Evolutionary conservation across 352 stramenopile genomes (phyloP).

Genomic region (Phytophthora rubi): DNA sequence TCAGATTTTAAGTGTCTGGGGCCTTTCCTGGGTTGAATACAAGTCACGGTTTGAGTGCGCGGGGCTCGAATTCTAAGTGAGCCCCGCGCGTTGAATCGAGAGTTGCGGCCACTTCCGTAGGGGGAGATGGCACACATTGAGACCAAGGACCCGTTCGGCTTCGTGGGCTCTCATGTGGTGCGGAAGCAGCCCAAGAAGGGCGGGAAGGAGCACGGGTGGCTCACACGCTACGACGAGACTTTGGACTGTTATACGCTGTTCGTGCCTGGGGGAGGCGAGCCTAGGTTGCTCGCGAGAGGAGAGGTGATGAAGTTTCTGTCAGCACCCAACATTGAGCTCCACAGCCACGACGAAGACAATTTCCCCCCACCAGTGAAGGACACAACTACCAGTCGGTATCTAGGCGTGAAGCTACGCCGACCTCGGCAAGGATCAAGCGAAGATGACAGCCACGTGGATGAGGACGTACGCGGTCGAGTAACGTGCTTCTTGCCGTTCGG

Average conservation of each 20-base stretch:
- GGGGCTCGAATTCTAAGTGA: slow-evolving; percentile 20
- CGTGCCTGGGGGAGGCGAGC: slow-evolving; percentile 45
- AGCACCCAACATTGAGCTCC: slow-evolving; percentile 58
- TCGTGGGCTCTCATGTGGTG: slow-evolving; percentile 69
- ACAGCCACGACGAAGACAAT: slow-evolving; percentile 49
- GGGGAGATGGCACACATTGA: slow-evolving; percentile 43
- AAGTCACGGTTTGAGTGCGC: slow-evolving; percentile 3
- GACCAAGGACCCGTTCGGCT: slow-evolving; percentile 68
- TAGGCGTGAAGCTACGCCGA: slow-evolving; percentile 48
- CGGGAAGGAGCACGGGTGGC: slow-evolving; percentile 58
- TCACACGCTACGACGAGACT: slow-evolving; percentile 71
- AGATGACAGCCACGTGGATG: slow-evolving; percentile 2
- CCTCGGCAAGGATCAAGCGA: slow-evolving; percentile 15
- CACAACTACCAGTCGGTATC: slow-evolving; percentile 53
- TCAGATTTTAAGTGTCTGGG: slow-evolving; percentile 18
- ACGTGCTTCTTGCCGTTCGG: slow-evolving; percentile 70
- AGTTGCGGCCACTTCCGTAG: slow-evolving; percentile 12
- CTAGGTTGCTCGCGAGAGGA: slow-evolving; percentile 43
- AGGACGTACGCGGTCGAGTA: slow-evolving; percentile 45
- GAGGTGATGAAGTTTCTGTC: slow-evolving; percentile 75
- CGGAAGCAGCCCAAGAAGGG: slow-evolving; percentile 30
- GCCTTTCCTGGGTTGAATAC: slow-evolving; percentile 15
- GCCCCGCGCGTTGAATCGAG: slow-evolving; percentile 8
- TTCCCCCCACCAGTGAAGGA: slow-evolving; percentile 63
- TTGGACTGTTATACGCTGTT: slow-evolving; percentile 78